Evolutionary conservation across 2,329 filamentous ascomycete species (phyloP).

Genomic region (Diaporthe batatas): DNA sequence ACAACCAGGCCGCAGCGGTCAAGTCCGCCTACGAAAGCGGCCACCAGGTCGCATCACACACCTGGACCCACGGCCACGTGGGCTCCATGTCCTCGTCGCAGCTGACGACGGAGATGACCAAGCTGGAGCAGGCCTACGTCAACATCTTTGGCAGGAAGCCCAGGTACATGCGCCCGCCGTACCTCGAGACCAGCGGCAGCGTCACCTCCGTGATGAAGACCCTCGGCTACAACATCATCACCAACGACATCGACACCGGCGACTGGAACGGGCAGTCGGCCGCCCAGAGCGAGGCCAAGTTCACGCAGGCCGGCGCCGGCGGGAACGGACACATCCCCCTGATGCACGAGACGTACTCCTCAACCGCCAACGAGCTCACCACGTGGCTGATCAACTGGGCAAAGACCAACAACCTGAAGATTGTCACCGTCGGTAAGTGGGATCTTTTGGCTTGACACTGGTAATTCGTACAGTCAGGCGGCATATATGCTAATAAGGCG

Average conservation of each 20-base stretch:
- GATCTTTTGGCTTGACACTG: not conserved
- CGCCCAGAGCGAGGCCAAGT: conserved; percentile 65
- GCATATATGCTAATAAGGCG: not conserved
- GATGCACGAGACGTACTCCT: conserved; percentile 67
- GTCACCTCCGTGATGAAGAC: conserved; percentile 57
- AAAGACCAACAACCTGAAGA: conserved; percentile 59
- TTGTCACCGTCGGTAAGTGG: conserved; percentile 64
- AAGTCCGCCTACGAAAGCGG: conserved; percentile 64
- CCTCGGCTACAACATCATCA: conserved; percentile 71
- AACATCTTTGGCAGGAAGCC: conserved; percentile 64
- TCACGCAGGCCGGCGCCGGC: conserved; percentile 58
- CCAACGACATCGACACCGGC: conserved; percentile 71
- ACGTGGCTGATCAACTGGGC: conserved; percentile 66
- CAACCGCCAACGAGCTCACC: conserved; percentile 62
- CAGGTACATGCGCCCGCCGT: conserved; percentile 63
- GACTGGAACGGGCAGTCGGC: conserved; percentile 70
- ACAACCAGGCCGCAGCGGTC: conserved; percentile 64
- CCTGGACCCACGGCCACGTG: conserved; percentile 64
- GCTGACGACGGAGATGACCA: conserved; percentile 62
- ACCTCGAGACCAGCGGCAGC: conserved; percentile 61
- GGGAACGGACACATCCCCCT: conserved; percentile 68
- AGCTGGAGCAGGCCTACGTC: conserved; percentile 64
- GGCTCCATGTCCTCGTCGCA: conserved; percentile 54
- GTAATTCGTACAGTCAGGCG: too few relatives aligned
- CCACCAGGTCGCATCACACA: conserved; percentile 68